Conservation (phyloP, 106 monocot species). For the Acanthochlamys bracteata region DNA sequence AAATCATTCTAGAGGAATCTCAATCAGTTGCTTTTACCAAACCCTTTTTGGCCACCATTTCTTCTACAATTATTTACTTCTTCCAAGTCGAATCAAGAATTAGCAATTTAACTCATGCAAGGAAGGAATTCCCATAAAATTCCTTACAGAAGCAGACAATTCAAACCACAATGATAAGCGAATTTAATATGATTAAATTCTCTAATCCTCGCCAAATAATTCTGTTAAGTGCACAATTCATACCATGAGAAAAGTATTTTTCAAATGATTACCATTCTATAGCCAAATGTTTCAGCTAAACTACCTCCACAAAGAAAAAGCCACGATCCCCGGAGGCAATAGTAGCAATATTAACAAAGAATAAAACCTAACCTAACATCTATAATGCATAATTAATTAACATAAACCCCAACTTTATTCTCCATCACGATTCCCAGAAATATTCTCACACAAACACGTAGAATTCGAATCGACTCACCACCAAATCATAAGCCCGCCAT, state of each 20-base stretch:
- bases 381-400: neutral
- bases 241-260: neutral
- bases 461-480: neutral
- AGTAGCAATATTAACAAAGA: neutral
- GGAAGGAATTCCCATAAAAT: neutral
- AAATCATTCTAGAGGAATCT: neutral
- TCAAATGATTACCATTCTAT: neutral
- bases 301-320: neutral
- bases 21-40: neutral
- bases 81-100: neutral
- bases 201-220: neutral
- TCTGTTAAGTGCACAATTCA: neutral
- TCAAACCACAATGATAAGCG: neutral
- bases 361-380: neutral
- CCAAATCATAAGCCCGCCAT: neutral
- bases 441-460: neutral
- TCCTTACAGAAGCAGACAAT: too few species aligned
- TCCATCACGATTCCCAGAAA: conserved; percentile 3
- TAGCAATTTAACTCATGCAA: neutral
- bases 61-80: neutral
- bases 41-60: neutral
- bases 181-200: neutral
- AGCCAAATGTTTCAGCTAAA: neutral
- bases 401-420: neutral
- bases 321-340: conserved; percentile 2